Base-by-base conservation (phyloP, 805 yeast species). In the Starmerella roubikii region DNA sequence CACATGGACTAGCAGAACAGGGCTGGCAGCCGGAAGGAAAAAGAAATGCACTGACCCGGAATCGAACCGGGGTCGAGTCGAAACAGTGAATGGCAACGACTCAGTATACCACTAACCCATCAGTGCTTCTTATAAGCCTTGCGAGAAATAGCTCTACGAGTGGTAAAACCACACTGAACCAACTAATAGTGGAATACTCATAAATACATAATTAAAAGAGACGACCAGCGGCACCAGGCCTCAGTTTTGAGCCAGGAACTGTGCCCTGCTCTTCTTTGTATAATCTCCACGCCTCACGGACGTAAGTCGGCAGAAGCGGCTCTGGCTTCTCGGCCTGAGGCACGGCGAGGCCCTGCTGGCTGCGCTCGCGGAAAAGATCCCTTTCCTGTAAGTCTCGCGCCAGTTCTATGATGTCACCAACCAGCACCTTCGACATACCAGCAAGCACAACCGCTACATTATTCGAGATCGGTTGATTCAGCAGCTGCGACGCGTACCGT, bases 1-100 rank as follows among this genome's bases (percentile, higher is more conserved):
- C n/a, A n/a, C n/a, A n/a, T n/a, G n/a, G n/a, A n/a, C n/a, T n/a
- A n/a, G n/a, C n/a, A n/a, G n/a, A n/a, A n/a, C n/a, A n/a, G n/a
- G n/a, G n/a, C n/a, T n/a, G n/a, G n/a, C n/a, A n/a, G n/a, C n/a
- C n/a, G n/a, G 66, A 58, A 7, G 10, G 10, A 22, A 22, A 22
- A 22, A 22, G 7, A 58, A 59, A 51, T 85, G 95, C 84, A 78
- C 83, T 76, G 80, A 86, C 95, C 95, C 96, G 85, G 96, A 95
- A 83, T 86, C 95, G 96, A 86, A 86, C 96, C 85, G 95, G 96
- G 95, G 96, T 86, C 96, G 85, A 39, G 40, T 42, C 44, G 46
- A 38, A 19, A n/a, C 32, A 3, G 32, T 30, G 3, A 4, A 41
- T 41, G 45, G 41, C 45, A 38, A 41, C 41, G 42, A 41, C 42